Percentiles rank a stretch among this genome's conserved stretches.
Evolutionary conservation across 164 flowering plant species (phyloP).

Genomic region (Kalanchoe fedtschenkoi): DNA sequence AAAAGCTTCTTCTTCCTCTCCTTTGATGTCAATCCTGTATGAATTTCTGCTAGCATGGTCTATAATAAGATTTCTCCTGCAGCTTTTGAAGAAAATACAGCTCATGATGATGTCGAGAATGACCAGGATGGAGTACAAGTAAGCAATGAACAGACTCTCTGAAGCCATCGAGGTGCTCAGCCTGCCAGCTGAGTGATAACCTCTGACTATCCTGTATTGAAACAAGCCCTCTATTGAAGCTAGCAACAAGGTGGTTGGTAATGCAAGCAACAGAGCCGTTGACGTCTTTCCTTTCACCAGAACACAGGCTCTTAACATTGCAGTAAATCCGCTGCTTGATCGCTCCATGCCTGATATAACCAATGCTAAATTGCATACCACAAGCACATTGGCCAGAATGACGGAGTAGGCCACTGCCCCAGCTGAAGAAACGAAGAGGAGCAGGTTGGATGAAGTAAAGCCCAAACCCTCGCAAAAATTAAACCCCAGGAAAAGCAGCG

Average conservation of each 20-base stretch:
- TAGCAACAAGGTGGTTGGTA: not conserved
- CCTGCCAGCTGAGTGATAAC: not conserved
- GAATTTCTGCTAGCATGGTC: not conserved
- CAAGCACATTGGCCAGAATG: not conserved
- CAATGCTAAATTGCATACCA: slow-evolving; percentile 2
- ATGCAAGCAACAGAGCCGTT: slow-evolving; percentile 3
- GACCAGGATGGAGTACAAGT: slow-evolving; percentile 2
- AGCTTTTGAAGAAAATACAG: slow-evolving; percentile 4
- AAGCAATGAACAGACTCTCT: slow-evolving; percentile 8
- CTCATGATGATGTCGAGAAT: not conserved
- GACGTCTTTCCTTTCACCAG: not conserved
- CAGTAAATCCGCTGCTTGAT: not conserved
- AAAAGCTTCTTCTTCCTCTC: not conserved
- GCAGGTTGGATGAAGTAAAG: not conserved
- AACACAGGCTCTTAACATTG: not conserved
- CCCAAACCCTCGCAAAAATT: not conserved
- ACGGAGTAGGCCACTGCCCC: slow-evolving; percentile 1
- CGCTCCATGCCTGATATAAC: slow-evolving; percentile 5
- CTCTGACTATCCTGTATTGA: slow-evolving; percentile 1
- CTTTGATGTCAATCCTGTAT: not conserved
- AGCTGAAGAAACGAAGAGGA: not conserved
- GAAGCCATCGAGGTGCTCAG: not conserved
- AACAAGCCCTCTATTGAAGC: slow-evolving; percentile 7
- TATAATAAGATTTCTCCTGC: not conserved
- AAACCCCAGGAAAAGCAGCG: slow-evolving; percentile 16